Conservation (phyloP, 768 basidiomycete species). For the Brasilioporus rufonigricans region DNA sequence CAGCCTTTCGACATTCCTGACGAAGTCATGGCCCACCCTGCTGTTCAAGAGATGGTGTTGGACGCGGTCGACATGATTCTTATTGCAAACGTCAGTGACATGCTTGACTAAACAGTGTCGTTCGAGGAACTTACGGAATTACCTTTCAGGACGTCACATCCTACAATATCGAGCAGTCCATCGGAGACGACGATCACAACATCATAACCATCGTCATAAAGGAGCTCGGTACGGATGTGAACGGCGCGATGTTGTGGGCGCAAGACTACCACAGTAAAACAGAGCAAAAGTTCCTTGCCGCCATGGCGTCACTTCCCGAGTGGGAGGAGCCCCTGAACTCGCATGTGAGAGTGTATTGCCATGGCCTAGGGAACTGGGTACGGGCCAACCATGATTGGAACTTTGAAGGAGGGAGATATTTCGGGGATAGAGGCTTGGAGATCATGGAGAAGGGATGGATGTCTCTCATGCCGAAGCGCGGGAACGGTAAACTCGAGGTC, state of each 20-base stretch:
- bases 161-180: too few species aligned
- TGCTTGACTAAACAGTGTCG: too few species aligned
- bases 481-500: too few species aligned
- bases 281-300: background rate
- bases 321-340: background rate
- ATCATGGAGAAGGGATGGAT: background rate
- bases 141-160: too few species aligned
- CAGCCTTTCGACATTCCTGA: too few species aligned
- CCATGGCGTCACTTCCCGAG: background rate
- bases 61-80: too few species aligned
- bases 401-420: background rate
- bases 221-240: too few species aligned
- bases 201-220: background rate
- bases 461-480: background rate
- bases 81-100: too few species aligned
- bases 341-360: background rate
- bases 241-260: background rate
- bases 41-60: too few species aligned
- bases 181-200: background rate
- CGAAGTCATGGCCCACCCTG: too few species aligned
- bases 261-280: background rate
- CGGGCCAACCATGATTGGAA: background rate
- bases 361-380: background rate
- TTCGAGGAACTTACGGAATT: background rate
- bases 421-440: too few species aligned